Conservation (phyloP, 495 filamentous ascomycete genomes). For the Penicillium daleae region DNA sequence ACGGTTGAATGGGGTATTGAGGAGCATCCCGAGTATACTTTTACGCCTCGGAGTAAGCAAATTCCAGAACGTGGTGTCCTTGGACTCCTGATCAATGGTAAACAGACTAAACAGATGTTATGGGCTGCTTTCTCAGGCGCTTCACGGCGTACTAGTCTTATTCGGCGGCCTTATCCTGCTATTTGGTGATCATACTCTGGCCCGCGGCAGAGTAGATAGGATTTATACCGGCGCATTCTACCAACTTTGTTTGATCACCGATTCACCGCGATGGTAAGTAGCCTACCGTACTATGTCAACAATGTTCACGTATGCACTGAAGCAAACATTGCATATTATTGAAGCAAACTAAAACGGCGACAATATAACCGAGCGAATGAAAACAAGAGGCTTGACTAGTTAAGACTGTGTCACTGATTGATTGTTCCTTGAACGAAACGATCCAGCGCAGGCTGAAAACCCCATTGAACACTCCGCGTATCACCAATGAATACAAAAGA, state of each 20-base stretch:
- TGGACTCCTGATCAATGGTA: slow-evolving; percentile 2
- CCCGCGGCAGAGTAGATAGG: not conserved
- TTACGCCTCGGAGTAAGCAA: not conserved
- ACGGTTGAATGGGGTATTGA: not conserved
- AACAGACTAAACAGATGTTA: slow-evolving; percentile 15
- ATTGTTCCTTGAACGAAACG: too few species aligned
- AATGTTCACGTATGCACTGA: too few species aligned
- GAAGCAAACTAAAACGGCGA: too few species aligned
- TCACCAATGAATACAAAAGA: too few species aligned
- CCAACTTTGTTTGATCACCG: slow-evolving; percentile 6
- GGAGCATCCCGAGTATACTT: not conserved
- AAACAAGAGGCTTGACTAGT: too few species aligned
- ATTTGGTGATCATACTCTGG: not conserved
- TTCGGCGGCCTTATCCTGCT: slow-evolving; percentile 10
- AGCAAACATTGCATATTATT: too few species aligned
- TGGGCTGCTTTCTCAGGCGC: slow-evolving; percentile 18
- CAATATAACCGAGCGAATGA: too few species aligned
- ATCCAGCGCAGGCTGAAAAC: too few species aligned
- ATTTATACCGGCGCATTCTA: slow-evolving; percentile 8
- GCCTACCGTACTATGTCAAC: too few species aligned
- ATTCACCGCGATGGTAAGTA: not conserved
- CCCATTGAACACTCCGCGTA: too few species aligned
- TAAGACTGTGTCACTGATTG: too few species aligned
- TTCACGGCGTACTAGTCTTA: slow-evolving; percentile 7
- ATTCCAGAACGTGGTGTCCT: not conserved